Evolutionary conservation across 345 rosid species (phyloP).

Genomic region (Camelina sativa): DNA sequence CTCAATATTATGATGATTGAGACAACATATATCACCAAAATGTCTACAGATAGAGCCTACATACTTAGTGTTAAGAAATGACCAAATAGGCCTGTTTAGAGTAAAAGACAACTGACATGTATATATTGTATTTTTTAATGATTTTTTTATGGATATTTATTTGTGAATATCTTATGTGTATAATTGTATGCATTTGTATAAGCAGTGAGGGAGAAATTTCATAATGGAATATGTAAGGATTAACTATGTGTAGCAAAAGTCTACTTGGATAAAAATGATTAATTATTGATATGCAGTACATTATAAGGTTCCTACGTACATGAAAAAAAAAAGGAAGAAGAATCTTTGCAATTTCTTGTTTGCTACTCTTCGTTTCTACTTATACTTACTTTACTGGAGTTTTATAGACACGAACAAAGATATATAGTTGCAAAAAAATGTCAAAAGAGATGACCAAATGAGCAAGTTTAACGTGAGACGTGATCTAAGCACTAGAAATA

Average conservation of each 20-base stretch:
- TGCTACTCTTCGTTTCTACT: too few species aligned
- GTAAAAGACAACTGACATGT: slow-evolving; percentile 27
- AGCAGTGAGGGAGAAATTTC: slow-evolving; percentile 27
- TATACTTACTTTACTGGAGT: too few species aligned
- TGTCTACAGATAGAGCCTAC: slow-evolving; percentile 14
- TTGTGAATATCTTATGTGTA: not conserved
- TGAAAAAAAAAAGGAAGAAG: too few species aligned
- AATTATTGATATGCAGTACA: not conserved
- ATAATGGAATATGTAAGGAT: slow-evolving; percentile 10
- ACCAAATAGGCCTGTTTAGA: slow-evolving; percentile 39
- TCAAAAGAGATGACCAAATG: not conserved
- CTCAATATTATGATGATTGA: slow-evolving; percentile 14
- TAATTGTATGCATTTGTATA: slow-evolving; percentile 21
- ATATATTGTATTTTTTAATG: not conserved
- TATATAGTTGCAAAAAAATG: too few species aligned
- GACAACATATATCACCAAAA: slow-evolving; percentile 34
- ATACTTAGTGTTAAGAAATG: slow-evolving; percentile 27
- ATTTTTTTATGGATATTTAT: not conserved
- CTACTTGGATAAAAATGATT: not conserved
- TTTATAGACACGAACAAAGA: too few species aligned
- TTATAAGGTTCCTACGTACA: not conserved
- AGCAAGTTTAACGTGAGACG: too few species aligned
- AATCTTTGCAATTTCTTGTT: not conserved
- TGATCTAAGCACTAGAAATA: too few species aligned
- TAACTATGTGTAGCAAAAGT: slow-evolving; percentile 27